A percentile compares a stretch with the other conserved stretches of the same genome.
These are phyloP conservation scores for Aspergillus sp. DNA, from an alignment of 2,329 filamentous ascomycete species.

Conservation along the genomic window DNA sequence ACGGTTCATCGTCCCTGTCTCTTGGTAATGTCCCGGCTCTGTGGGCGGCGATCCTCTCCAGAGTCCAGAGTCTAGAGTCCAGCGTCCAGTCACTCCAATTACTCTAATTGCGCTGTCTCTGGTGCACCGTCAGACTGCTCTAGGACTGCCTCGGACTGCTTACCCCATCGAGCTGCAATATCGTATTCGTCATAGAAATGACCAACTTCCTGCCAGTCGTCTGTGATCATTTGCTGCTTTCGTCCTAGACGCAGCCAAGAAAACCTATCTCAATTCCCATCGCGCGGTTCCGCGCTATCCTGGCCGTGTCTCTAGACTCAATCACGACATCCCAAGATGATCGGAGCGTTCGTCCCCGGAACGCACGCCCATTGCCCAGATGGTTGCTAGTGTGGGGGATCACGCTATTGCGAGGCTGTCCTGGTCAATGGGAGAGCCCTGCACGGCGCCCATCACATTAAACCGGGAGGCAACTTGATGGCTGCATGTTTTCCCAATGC, in stretches of 20 bases:
- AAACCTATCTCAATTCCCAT: neutral
- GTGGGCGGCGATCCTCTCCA: neutral
- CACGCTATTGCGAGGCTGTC: neutral
- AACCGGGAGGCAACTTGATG: neutral
- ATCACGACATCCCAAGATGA: slow-evolving; percentile 1
- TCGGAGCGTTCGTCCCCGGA: neutral
- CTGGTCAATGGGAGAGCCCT: neutral
- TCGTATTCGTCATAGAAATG: neutral
- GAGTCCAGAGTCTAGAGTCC: no score
- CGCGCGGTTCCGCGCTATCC: neutral
- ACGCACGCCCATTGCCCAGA: neutral
- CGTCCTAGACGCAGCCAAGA: neutral
- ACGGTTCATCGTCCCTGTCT: neutral
- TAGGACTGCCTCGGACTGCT: neutral
- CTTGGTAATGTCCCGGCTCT: neutral
- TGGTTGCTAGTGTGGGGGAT: neutral
- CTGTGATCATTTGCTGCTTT: neutral
- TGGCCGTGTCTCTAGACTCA: neutral
- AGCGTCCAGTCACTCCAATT: no score
- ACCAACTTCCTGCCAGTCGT: neutral
- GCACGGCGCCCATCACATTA: neutral
- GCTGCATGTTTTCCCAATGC: neutral
- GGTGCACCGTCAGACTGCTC: no score
- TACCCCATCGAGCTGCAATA: neutral
- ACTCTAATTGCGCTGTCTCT: no score